Evolutionary conservation across 2,329 filamentous ascomycete genomes (phyloP).

Genomic region (Cladophialophora yegresii): DNA sequence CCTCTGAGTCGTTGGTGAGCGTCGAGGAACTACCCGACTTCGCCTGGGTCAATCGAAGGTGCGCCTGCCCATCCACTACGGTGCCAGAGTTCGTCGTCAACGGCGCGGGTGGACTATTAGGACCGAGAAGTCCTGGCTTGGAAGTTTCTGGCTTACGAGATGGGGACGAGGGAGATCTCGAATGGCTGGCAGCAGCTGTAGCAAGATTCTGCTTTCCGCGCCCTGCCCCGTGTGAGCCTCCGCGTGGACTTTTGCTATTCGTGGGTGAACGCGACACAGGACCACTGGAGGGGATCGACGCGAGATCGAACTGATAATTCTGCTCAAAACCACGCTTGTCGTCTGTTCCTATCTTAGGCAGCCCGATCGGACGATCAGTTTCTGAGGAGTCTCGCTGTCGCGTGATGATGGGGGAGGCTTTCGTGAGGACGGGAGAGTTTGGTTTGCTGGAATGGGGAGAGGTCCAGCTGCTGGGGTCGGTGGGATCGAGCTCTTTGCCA

Average conservation of each 20-base stretch:
- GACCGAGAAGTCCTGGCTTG: constrained; percentile 21
- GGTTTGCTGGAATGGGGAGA: constrained; percentile 41
- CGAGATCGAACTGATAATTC: constrained; percentile 50
- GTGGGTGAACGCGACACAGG: constrained; percentile 41
- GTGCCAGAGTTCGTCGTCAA: constrained; percentile 23
- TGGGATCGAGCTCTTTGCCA: constrained; percentile 45
- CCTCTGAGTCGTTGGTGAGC: constrained; percentile 45
- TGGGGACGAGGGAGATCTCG: constrained; percentile 43
- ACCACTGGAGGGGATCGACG: constrained; percentile 49
- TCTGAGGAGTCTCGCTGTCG: constrained; percentile 42
- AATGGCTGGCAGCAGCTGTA: constrained; percentile 44
- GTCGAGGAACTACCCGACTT: constrained; percentile 41
- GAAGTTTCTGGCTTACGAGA: constrained; percentile 22
- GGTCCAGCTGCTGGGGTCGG: constrained; percentile 40
- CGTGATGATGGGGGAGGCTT: constrained; percentile 37
- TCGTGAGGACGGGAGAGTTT: constrained; percentile 40
- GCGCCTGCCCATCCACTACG: constrained; percentile 24
- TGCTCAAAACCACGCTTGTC: constrained; percentile 39
- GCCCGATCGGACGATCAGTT: constrained; percentile 32
- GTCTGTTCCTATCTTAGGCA: constrained; percentile 36
- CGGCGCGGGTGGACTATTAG: constrained; percentile 9
- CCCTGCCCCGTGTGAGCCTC: constrained; percentile 40
- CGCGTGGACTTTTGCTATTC: constrained; percentile 45
- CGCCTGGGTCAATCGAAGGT: constrained; percentile 28
- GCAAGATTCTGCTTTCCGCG: constrained; percentile 40